These are phyloP conservation scores for Thelonectria olida DNA, from an alignment of 2,329 filamentous ascomycete species.

Conservation along the genomic window DNA sequence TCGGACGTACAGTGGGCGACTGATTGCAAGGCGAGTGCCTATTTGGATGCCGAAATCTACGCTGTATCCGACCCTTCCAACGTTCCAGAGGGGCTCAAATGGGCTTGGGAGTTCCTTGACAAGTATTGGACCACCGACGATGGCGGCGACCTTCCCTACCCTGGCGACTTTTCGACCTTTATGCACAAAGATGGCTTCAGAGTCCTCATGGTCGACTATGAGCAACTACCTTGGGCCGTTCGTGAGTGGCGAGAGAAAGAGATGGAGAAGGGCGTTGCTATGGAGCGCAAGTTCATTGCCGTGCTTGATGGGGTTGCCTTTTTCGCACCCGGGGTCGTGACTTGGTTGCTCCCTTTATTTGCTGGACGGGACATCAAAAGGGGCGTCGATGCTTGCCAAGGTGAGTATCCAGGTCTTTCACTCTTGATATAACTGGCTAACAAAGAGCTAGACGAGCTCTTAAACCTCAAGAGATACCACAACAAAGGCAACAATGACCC, in stretches of 20 bases:
- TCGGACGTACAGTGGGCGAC: neutral
- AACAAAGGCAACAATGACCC: neutral
- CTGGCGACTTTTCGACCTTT: constrained; percentile 23
- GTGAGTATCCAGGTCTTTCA: neutral
- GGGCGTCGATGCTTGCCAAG: constrained; percentile 22
- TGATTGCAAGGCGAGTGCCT: constrained; percentile 18
- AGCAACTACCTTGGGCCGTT: constrained; percentile 27
- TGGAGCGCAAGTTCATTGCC: constrained; percentile 28
- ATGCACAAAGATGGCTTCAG: constrained; percentile 28
- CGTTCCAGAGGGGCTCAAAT: constrained; percentile 16
- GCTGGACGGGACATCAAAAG: constrained; percentile 16
- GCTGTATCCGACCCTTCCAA: constrained; percentile 2
- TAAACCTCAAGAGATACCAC: neutral
- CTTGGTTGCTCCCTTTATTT: constrained; percentile 24
- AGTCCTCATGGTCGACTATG: constrained; percentile 17
- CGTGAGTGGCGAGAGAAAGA: constrained; percentile 23
- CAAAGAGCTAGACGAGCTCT: neutral
- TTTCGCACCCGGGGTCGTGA: constrained; percentile 28
- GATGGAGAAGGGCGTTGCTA: constrained; percentile 9
- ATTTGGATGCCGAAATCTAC: constrained; percentile 25
- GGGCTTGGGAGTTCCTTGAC: constrained; percentile 28
- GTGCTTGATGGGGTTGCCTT: constrained; percentile 26
- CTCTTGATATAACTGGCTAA: neutral
- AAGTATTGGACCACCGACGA: constrained; percentile 25
- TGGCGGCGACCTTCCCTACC: constrained; percentile 25